Evolutionary conservation across 805 yeast species (phyloP).

Genomic region (Kuraishia ogatae): DNA sequence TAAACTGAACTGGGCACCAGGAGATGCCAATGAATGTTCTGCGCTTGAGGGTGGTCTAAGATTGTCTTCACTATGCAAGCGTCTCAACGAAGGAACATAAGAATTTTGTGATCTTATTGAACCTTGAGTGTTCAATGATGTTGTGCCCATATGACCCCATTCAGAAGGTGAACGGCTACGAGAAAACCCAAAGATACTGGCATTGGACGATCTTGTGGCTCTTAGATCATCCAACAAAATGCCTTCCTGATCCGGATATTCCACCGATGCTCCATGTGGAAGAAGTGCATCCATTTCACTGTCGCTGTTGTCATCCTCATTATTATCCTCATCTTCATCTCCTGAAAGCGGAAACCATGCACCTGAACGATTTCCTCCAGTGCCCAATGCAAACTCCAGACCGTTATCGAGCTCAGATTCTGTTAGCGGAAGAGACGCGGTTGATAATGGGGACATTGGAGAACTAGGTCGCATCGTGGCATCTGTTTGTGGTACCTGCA

Average conservation of each 20-base stretch:
- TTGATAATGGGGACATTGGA: neutral
- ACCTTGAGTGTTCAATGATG: slow-evolving; percentile 1
- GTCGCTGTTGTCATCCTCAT: neutral
- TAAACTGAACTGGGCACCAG: slow-evolving; percentile 11
- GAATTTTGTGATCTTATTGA: slow-evolving; percentile 2
- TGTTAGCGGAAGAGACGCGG: neutral
- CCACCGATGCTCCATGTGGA: neutral
- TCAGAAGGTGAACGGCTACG: neutral
- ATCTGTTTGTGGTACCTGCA: neutral
- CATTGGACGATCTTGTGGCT: neutral
- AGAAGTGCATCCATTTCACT: neutral
- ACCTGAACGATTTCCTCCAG: slow-evolving; percentile 8
- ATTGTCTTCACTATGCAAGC: neutral
- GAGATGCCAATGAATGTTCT: slow-evolving; percentile 5
- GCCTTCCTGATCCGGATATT: slow-evolving; percentile 5
- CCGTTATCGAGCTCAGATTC: slow-evolving; percentile 11
- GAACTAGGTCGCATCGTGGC: neutral
- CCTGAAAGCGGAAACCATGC: neutral
- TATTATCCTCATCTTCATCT: neutral
- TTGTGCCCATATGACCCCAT: neutral
- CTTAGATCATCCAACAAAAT: slow-evolving; percentile 5
- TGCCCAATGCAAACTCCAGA: slow-evolving; percentile 13
- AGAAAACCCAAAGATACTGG: neutral
- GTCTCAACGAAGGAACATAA: neutral
- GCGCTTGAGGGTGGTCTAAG: neutral